phyloP scores from a whole-genome alignment of 345 rosid genomes.

The Toxicodendron radicans region DNA sequence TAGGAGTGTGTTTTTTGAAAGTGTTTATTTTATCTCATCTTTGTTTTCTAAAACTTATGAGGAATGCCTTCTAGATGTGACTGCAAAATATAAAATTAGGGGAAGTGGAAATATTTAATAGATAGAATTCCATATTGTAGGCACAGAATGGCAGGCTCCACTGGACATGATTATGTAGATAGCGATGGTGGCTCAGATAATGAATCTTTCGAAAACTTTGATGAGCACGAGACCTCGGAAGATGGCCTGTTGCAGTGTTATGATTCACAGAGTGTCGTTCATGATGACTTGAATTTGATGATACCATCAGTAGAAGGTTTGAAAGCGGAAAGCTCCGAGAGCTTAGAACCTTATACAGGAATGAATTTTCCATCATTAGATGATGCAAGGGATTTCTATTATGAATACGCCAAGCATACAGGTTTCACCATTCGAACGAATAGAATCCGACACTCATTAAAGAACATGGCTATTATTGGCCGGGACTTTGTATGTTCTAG shows the following conservation, averaged over 20 bases:
- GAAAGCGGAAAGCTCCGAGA: conserved; percentile 3
- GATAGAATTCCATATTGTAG: neutral
- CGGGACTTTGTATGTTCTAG: conserved; percentile 43
- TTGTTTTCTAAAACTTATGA: too few relatives aligned
- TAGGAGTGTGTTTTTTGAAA: too few relatives aligned
- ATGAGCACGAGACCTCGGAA: conserved; percentile 19
- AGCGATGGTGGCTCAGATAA: conserved; percentile 27
- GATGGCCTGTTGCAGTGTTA: conserved; percentile 20
- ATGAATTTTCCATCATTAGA: conserved; percentile 38
- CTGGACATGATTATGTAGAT: conserved; percentile 22
- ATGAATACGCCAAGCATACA: conserved; percentile 37
- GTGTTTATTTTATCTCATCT: too few relatives aligned
- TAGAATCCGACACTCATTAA: conserved; percentile 39
- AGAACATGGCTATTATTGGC: conserved; percentile 38
- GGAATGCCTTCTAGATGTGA: too few relatives aligned
- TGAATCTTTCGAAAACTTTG: conserved; percentile 29
- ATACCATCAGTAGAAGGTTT: conserved; percentile 21
- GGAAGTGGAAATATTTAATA: too few relatives aligned
- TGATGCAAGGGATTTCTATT: conserved; percentile 43
- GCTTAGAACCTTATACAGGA: conserved; percentile 30
- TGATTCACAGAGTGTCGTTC: conserved; percentile 9
- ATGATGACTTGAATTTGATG: conserved; percentile 20
- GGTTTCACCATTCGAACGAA: conserved; percentile 45
- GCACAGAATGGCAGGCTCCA: conserved; percentile 23
- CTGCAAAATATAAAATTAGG: too few relatives aligned